These are phyloP conservation scores for Termitomyces sp. DNA, from an alignment of 768 basidiomycete species.

Conservation along the genomic window DNA sequence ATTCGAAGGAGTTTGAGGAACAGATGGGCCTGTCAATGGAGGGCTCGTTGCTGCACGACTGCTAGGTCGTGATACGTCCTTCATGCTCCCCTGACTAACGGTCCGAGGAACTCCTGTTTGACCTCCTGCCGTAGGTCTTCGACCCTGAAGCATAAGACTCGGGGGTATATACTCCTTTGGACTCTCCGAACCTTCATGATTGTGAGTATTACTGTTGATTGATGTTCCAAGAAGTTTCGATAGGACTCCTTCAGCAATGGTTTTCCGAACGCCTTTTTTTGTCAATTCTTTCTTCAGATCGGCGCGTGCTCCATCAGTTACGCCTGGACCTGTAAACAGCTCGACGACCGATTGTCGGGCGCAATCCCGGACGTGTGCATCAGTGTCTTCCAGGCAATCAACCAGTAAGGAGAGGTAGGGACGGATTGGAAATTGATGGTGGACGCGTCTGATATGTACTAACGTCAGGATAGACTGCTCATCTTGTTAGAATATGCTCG, in stretches of 20 bases:
- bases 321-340: constrained; percentile 79
- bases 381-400: constrained; percentile 84
- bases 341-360: constrained; percentile 77
- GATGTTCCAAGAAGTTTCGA: constrained; percentile 53
- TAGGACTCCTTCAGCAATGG: constrained; percentile 78
- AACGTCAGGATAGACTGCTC: constrained; percentile 58
- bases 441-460: constrained; percentile 65
- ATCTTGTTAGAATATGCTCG: background rate
- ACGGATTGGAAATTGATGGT: constrained; percentile 74
- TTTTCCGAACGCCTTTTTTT: constrained; percentile 82
- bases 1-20: constrained; percentile 28
- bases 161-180: constrained; percentile 71
- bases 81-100: constrained; percentile 43
- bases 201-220: constrained; percentile 38
- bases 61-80: constrained; percentile 47
- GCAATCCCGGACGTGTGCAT: constrained; percentile 84
- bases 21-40: constrained; percentile 30
- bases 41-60: constrained; percentile 51
- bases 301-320: constrained; percentile 81
- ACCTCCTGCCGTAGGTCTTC: constrained; percentile 41
- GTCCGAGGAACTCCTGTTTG: constrained; percentile 35
- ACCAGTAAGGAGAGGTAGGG: constrained; percentile 79
- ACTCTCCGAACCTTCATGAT: constrained; percentile 56
- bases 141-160: constrained; percentile 56
- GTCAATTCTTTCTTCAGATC: constrained; percentile 91